Base-by-base conservation (phyloP, 1,139 yeast species). In the Diutina rugosa region DNA sequence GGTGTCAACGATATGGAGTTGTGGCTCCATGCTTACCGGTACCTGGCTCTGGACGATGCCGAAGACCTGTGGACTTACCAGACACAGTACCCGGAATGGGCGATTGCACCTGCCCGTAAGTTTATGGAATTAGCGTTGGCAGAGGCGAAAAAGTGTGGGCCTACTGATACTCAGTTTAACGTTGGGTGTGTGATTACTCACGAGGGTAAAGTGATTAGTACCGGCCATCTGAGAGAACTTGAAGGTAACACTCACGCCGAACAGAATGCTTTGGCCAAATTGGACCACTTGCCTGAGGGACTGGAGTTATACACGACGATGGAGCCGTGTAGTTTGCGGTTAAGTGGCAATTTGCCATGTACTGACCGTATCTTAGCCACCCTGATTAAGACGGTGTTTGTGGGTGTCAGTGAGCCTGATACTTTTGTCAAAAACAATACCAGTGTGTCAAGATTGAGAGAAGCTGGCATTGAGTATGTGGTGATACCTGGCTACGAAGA, bases 231-330 rank as follows among this genome's bases (percentile, higher is more conserved):
- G 0, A 76, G 99, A 58, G 99, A 95, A 67, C 72, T 93, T 3
- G 89, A 87, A 18, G 99, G 99, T 0, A 95, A 95, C 67, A 95
- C 99, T 0, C 99, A 95, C 68, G 99, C 99, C 1, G 99, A 95
- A 65, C 97, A 95, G 66, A 87, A 95, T 72, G 97, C 97, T 0
- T 69, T 95, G 58, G 87, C 85, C 53, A 95, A 95, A 67, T 87
- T 85, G 63, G n/a, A 41, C 35, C 73, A 72, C 4, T 76, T 90
- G 0, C 97, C 98, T 0, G 67, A 65, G 18, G 96, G 96, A 0
- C 82, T 96, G 0, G 90, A 87, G 51, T 71, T 93, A 12, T 95
- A 89, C 68, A 93, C 99, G 0, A 89, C 98, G 0, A 95, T 95
- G 99, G 99, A 95, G 65, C 99, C 99, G 0, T 95, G 99, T 67